A percentile compares a stretch with the other conserved stretches of the same genome.
Evolutionary conservation across 108 stramenopile species (phyloP).

Genomic region (Pseudonitzschia multistriata): DNA sequence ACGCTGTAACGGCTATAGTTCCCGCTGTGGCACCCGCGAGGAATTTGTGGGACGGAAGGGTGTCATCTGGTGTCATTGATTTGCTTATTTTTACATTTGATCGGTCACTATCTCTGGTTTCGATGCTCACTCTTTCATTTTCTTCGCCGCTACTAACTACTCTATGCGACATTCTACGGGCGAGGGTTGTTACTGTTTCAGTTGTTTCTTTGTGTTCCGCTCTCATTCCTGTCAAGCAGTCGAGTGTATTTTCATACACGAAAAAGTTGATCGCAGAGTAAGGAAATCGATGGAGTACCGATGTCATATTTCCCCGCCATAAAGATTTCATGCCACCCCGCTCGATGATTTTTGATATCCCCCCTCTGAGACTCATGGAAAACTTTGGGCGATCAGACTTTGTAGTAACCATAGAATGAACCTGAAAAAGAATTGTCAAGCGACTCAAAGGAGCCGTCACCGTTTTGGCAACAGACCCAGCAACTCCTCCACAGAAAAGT

Average conservation of each 20-base stretch:
- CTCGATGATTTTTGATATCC: conserved; percentile 77
- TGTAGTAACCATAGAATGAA: conserved; percentile 89
- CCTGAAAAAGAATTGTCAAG: conserved; percentile 90
- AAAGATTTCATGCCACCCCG: conserved; percentile 78
- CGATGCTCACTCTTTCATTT: conserved; percentile 27
- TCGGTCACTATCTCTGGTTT: conserved; percentile 25
- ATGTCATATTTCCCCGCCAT: conserved; percentile 95
- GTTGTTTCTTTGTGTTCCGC: conserved; percentile 50
- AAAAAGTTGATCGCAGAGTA: conserved; percentile 93
- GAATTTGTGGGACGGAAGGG: conserved; percentile 62
- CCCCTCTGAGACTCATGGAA: conserved; percentile 66
- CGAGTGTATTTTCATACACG: conserved; percentile 83
- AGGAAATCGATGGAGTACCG: conserved; percentile 91
- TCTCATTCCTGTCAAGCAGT: conserved; percentile 56
- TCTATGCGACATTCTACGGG: conserved; percentile 33
- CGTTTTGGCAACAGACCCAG: conserved; percentile 92
- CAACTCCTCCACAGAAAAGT: conserved; percentile 91
- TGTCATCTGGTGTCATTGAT: background rate
- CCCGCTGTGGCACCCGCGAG: conserved; percentile 86
- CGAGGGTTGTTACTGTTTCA: conserved; percentile 30
- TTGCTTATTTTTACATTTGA: background rate
- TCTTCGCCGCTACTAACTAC: conserved; percentile 1
- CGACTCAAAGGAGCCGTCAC: conserved; percentile 89
- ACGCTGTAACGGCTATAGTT: conserved; percentile 76
- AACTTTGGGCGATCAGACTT: conserved; percentile 78